Percentiles rank a stretch among this genome's conserved stretches.
phyloP scores from a whole-genome alignment of 345 rosid species.

The Aquilaria yunnanensis region DNA sequence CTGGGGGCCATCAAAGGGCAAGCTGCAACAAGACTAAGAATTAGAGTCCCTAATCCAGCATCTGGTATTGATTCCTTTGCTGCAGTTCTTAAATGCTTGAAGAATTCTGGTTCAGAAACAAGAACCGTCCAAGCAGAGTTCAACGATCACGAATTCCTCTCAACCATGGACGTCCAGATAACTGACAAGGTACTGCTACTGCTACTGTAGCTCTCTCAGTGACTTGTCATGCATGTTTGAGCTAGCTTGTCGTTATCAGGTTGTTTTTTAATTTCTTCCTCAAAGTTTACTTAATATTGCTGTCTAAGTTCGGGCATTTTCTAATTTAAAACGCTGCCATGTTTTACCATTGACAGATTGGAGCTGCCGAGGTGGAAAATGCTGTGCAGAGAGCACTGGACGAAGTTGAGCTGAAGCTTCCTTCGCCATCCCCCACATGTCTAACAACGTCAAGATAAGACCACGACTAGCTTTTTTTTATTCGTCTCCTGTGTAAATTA shows the following conservation, averaged over 20 bases:
- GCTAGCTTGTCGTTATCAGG: too few species aligned
- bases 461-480: too few species aligned
- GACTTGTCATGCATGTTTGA: too few species aligned
- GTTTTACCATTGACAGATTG: constrained; percentile 26
- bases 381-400: constrained; percentile 32
- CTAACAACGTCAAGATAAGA: too few species aligned
- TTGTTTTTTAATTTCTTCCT: too few species aligned
- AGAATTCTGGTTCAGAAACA: constrained; percentile 28
- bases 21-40: constrained; percentile 28
- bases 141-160: constrained; percentile 25
- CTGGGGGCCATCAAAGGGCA: not conserved
- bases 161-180: constrained; percentile 33
- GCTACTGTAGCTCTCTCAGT: not conserved
- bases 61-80: constrained; percentile 56
- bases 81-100: constrained; percentile 45
- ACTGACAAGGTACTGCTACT: constrained; percentile 21
- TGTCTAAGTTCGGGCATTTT: too few species aligned
- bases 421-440: too few species aligned
- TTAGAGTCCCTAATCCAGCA: constrained; percentile 34
- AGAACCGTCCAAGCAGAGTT: constrained; percentile 30
- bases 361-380: constrained; percentile 37
- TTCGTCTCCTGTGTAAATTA: too few species aligned
- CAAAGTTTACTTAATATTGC: too few species aligned
- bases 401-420: constrained; percentile 34
- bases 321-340: too few species aligned